Conservation (phyloP, 108 stramenopile genomes). For the Nannochloropsis granulata region DNA sequence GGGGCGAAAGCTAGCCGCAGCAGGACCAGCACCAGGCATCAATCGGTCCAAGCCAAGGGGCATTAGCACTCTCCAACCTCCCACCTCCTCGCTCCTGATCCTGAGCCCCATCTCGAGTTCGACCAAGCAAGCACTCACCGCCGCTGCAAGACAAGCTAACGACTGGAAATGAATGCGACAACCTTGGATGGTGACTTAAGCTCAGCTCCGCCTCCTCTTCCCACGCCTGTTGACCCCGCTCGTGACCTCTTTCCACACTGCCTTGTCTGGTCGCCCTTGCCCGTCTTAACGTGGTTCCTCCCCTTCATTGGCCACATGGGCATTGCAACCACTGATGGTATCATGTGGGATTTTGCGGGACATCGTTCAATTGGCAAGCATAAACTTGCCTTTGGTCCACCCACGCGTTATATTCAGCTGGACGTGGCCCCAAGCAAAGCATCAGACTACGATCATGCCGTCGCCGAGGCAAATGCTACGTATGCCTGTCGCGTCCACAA, state of each 20-base stretch:
- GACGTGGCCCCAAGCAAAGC: constrained; percentile 4
- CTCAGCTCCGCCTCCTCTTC: too few species aligned
- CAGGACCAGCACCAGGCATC: too few species aligned
- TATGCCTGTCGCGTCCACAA: constrained; percentile 84
- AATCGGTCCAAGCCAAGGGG: too few species aligned
- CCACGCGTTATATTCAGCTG: constrained; percentile 39
- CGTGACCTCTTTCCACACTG: constrained; percentile 12
- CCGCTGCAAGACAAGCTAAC: too few species aligned
- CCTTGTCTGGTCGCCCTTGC: constrained; percentile 71
- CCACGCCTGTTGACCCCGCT: neutral
- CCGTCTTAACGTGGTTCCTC: constrained; percentile 66
- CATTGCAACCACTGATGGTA: constrained; percentile 62
- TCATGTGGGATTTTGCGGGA: constrained; percentile 86
- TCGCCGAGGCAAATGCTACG: constrained; percentile 57
- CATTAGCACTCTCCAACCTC: too few species aligned
- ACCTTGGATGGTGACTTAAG: too few species aligned
- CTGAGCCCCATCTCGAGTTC: too few species aligned
- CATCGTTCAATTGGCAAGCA: constrained; percentile 71
- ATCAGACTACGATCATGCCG: constrained; percentile 59
- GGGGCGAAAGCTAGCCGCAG: too few species aligned
- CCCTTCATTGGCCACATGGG: constrained; percentile 94
- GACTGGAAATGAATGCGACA: too few species aligned
- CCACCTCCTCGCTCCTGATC: too few species aligned
- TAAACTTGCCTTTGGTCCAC: constrained; percentile 34
- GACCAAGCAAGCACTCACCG: too few species aligned